Percentiles rank a stretch among this genome's conserved stretches.
Evolutionary conservation across 177 flowering plant species (phyloP).

Genomic region (Tripterygium wilfordii): DNA sequence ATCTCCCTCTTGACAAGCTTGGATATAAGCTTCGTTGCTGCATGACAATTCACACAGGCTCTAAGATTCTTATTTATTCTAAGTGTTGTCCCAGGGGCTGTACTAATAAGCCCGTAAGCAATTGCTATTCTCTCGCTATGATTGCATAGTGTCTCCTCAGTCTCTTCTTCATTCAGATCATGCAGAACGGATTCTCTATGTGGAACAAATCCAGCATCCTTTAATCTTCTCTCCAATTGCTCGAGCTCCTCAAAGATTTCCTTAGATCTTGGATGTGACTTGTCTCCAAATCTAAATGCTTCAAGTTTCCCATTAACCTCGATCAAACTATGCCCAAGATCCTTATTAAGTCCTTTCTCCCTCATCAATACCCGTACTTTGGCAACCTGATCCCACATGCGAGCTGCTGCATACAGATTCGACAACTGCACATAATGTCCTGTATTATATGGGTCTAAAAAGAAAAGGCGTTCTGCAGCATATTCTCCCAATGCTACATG

Average conservation of each 20-base stretch:
- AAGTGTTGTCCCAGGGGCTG: slow-evolving; percentile 45
- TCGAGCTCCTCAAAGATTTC: slow-evolving; percentile 38
- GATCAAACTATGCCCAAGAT: slow-evolving; percentile 48
- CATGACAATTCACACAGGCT: slow-evolving; percentile 50
- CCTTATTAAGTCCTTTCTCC: slow-evolving; percentile 49
- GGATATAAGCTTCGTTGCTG: slow-evolving; percentile 45
- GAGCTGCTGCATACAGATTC: slow-evolving; percentile 56
- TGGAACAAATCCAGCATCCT: slow-evolving; percentile 43
- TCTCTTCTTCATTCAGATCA: slow-evolving; percentile 43
- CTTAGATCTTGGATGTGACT: slow-evolving; percentile 38
- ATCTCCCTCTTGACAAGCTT: slow-evolving; percentile 43
- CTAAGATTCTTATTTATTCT: slow-evolving; percentile 48
- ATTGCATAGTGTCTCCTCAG: slow-evolving; percentile 33
- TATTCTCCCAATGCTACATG: slow-evolving; percentile 46
- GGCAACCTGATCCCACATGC: slow-evolving; percentile 43
- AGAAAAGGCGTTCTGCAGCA: slow-evolving; percentile 51
- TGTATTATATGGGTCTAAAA: slow-evolving; percentile 44
- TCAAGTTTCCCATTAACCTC: slow-evolving; percentile 48
- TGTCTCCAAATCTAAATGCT: slow-evolving; percentile 42
- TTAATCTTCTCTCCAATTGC: slow-evolving; percentile 35
- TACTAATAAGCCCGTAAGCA: slow-evolving; percentile 44
- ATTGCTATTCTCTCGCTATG: slow-evolving; percentile 54
- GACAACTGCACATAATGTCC: slow-evolving; percentile 69
- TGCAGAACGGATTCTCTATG: slow-evolving; percentile 41
- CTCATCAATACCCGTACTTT: slow-evolving; percentile 43